Evolutionary conservation across 2,329 filamentous ascomycete genomes (phyloP), one percentile per base, ranked within the genome.

Genomic region (Emmonsia crescens): DNA sequence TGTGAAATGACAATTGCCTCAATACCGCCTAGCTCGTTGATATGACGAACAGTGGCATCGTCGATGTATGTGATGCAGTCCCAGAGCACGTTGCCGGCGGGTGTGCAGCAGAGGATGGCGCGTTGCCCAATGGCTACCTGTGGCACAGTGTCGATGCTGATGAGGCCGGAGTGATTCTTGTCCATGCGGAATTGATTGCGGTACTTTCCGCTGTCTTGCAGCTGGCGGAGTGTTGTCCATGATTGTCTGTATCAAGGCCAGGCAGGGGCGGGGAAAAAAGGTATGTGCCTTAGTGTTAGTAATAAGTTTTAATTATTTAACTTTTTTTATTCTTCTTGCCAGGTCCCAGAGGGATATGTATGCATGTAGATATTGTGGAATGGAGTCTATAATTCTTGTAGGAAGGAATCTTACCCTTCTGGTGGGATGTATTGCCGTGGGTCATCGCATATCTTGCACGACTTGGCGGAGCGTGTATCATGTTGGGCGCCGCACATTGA

Each of bases 101-200:
- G 77, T 0, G 88, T 89, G 57, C 80, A 78, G 14, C 93, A 76
- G 1, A 95, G 77, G 55, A 91, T 80, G 24, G 85, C 85, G 38
- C 89, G 82, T 73, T 94, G 86, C 0, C 89, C 89, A 65, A 94
- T 94, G 60, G 79, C 89, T 63, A 91, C 76, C 71, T 86, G 79
- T 36, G 84, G 84, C 31, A 62, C 61, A 0, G 70, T 72, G 61
- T 68, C 64, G 59, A 72, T 70, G 52, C 68, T 63, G n/a, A 71
- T 65, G 2, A 71, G 62, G 29, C 61, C 51, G 2, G 64, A 61
- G 59, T 65, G 63, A 40, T 64, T 57, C 5, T 60, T 56, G 40
- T 65, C 62, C 6, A 64, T 60, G 31, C 59, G 61, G 65, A 71
- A 67, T 49, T 62, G 63, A 57, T 71, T 71, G 24, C 60, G 64